phyloP scores from a whole-genome alignment of 192 early-diverging fungal species.

The Spizellomyces punctatus region DNA sequence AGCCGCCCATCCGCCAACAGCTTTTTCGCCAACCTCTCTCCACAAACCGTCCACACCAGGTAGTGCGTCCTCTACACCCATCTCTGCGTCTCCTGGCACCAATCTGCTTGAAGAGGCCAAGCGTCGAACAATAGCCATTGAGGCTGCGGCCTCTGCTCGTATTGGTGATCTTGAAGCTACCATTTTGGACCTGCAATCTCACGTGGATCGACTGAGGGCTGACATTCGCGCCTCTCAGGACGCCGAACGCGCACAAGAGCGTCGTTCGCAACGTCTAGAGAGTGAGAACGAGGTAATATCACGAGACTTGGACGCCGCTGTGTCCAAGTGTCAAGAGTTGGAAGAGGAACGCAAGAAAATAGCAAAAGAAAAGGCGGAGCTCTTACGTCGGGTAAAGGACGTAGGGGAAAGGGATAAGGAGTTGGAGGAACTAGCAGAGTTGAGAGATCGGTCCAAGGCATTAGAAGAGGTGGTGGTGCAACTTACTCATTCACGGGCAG shows the following conservation, averaged over 20 bases:
- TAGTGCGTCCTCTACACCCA: neutral
- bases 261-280: conserved; percentile 1
- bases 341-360: conserved; percentile 23
- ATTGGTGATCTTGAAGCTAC: conserved; percentile 17
- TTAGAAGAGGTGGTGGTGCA: conserved; percentile 18
- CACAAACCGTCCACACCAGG: neutral
- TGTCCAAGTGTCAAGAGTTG: conserved; percentile 5
- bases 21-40: neutral
- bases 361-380: conserved; percentile 29
- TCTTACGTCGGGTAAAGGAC: conserved; percentile 20
- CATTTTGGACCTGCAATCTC: conserved; percentile 25
- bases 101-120: neutral
- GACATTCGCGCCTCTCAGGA: conserved; percentile 23
- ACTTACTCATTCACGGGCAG: conserved; percentile 10
- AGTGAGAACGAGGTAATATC: conserved; percentile 13
- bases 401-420: conserved; percentile 12
- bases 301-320: conserved; percentile 12
- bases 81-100: too few relatives aligned
- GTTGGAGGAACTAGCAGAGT: conserved; percentile 15
- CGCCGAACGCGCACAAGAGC: conserved; percentile 8
- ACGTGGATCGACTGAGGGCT: conserved; percentile 8
- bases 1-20: neutral
- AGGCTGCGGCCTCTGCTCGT: conserved; percentile 1
- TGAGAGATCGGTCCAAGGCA: neutral
- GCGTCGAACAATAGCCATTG: conserved; percentile 2